Evolutionary conservation across 257 asterid genomes (phyloP), one percentile per base, ranked within the genome.

Genomic region (Nicotiana knightiana): DNA sequence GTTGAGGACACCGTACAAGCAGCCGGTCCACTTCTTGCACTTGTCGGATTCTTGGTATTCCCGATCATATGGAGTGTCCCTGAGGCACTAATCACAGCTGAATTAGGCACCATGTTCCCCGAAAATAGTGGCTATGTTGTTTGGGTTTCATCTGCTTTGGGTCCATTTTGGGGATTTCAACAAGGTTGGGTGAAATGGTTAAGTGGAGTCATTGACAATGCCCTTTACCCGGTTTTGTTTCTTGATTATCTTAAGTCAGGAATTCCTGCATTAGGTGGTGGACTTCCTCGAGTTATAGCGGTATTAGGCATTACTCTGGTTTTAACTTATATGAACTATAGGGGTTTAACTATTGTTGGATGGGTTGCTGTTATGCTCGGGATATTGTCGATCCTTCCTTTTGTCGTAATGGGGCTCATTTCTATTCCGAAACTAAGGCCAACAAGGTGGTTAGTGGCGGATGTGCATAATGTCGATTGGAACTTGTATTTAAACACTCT

Each of bases 141-240:
- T 53, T 92, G 97, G 97, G 94, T 92, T 48, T 85, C 97, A 0
- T 88, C 97, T 6, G 94, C 97, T 68, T 77, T 92, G 67, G 97
- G 97, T 0, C 93, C 97, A 0, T 92, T 88, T 16, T 92, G 91
- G 94, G 97, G 94, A 0, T 92, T 92, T 85, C 97, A 92, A 80
- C 97, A 87, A 55, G 97, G 97, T 9, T 91, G 91, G 92, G 87
- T 92, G 92, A 92, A 92, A 59, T 92, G 97, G 97, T 86, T 91
- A 1, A 85, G 97, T 82, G 97, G 97, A 18, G 97, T 92, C 5
- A 88, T 92, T 0, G 97, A 89, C 55, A 92, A 92, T 21, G 94
- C 94, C 37, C 91, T 92, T 53, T 92, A 92, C 76, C 94, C 97
- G 0, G 86, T 91, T 0, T 51, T 92, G 83, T 92, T 92, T 81